Conservation (phyloP, 2,329 filamentous ascomycete species). For the Fusarium sp. region DNA sequence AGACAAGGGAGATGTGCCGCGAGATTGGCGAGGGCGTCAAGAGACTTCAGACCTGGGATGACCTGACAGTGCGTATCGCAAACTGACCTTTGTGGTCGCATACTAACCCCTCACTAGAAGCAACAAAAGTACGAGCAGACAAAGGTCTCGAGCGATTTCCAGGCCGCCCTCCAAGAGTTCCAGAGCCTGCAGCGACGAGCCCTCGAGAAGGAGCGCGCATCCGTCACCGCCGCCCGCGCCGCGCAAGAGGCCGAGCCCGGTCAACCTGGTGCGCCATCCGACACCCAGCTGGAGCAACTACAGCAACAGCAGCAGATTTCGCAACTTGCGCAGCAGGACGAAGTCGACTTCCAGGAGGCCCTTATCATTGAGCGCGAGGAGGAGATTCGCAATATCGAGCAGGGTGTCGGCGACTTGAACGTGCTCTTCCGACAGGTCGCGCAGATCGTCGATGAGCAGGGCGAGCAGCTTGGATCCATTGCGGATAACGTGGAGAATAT, state of each 20-base stretch:
- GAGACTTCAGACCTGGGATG: slow-evolving; percentile 88
- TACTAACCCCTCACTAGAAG: slow-evolving; percentile 66
- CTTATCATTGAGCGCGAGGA: slow-evolving; percentile 96
- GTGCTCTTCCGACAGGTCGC: slow-evolving; percentile 98
- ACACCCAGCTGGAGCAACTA: slow-evolving; percentile 64
- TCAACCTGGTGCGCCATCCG: slow-evolving; percentile 42
- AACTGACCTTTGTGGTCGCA: slow-evolving; percentile 10
- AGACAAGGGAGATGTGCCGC: slow-evolving; percentile 88
- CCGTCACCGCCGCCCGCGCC: slow-evolving; percentile 83
- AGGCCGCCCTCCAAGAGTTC: slow-evolving; percentile 88
- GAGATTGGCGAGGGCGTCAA: slow-evolving; percentile 94
- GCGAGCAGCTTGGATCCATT: slow-evolving; percentile 88
- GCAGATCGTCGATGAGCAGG: slow-evolving; percentile 95
- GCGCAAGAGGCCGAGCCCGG: slow-evolving; percentile 75
- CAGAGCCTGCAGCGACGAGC: slow-evolving; percentile 90
- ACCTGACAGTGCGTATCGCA: slow-evolving; percentile 74
- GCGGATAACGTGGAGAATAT: slow-evolving; percentile 89
- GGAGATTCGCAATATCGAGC: slow-evolving; percentile 97
- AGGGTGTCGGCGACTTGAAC: slow-evolving; percentile 94
- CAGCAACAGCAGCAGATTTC: slow-evolving; percentile 76
- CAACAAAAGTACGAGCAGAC: slow-evolving; percentile 97
- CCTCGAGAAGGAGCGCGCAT: slow-evolving; percentile 91
- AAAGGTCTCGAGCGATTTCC: slow-evolving; percentile 94
- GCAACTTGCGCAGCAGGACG: slow-evolving; percentile 88
- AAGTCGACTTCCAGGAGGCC: slow-evolving; percentile 97